Evolutionary conservation across 2,329 filamentous ascomycete genomes (phyloP).

Genomic region (Colletotrichum sp.): DNA sequence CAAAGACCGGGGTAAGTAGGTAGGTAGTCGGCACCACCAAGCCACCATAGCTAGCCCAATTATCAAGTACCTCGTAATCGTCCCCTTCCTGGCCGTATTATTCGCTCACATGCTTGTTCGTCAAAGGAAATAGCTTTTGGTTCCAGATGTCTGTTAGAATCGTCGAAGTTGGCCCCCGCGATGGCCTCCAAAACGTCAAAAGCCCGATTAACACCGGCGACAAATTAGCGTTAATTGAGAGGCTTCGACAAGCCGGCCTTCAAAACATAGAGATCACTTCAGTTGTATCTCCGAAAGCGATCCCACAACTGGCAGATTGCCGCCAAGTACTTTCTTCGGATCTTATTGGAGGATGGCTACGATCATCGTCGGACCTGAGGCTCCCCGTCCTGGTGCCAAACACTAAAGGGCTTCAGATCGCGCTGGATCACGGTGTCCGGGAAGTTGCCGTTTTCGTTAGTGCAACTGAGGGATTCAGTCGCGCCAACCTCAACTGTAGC

Average conservation of each 20-base stretch:
- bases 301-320: not conserved
- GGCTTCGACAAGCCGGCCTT: not conserved
- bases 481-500: not conserved
- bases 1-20: not conserved
- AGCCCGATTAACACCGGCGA: not conserved
- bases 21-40: not conserved
- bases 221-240: not conserved
- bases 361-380: not conserved
- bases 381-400: not conserved
- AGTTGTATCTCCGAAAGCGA: not conserved
- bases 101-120: not conserved
- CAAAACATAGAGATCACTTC: not conserved
- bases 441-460: not conserved
- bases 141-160: not conserved
- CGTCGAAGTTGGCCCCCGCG: not conserved
- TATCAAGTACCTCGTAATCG: not conserved
- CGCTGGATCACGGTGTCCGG: not conserved
- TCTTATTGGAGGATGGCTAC: not conserved
- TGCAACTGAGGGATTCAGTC: not conserved
- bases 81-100: not conserved
- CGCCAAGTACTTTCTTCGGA: not conserved
- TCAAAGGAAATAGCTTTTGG: not conserved
- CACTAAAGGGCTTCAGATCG: not conserved
- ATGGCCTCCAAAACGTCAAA: not conserved
- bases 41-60: not conserved